phyloP scores from a whole-genome alignment of 768 basidiomycete genomes.

The Collybia mongolica region DNA sequence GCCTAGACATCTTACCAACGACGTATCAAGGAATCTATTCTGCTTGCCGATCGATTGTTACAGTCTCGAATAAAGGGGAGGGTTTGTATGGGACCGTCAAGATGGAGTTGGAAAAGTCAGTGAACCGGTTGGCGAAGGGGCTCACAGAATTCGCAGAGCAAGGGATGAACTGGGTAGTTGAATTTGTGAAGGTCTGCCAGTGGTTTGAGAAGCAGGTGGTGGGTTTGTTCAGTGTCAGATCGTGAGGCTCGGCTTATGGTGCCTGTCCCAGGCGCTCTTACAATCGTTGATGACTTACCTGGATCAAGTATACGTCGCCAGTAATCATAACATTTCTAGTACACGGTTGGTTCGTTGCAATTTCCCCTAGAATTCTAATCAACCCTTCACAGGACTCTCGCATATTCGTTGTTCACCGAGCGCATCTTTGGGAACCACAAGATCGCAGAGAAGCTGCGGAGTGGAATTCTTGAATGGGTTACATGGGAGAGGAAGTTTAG shows the following conservation, averaged over 20 bases:
- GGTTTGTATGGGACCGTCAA: constrained; percentile 57
- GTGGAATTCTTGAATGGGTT: constrained; percentile 50
- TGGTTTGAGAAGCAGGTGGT: constrained; percentile 72
- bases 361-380: not conserved
- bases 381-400: constrained; percentile 44
- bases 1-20: constrained; percentile 32
- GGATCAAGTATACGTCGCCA: constrained; percentile 62
- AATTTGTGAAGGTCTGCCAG: constrained; percentile 53
- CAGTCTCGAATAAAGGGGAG: constrained; percentile 51
- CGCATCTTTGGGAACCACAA: constrained; percentile 47
- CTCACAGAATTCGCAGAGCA: constrained; percentile 30
- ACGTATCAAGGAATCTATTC: constrained; percentile 58
- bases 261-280: constrained; percentile 45
- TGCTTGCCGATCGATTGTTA: constrained; percentile 56
- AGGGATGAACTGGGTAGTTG: constrained; percentile 53
- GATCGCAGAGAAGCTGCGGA: constrained; percentile 42
- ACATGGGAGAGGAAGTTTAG: constrained; percentile 49
- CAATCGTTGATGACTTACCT: constrained; percentile 67
- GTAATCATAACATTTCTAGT: constrained; percentile 31
- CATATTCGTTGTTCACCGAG: constrained; percentile 50
- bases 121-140: constrained; percentile 34
- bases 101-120: constrained; percentile 59
- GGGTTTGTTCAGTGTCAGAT: constrained; percentile 22
- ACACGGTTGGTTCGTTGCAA: constrained; percentile 41
- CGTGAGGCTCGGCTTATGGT: not conserved